Evolutionary conservation across 148 eudicot species (phyloP).

Genomic region (Drosera capensis): DNA sequence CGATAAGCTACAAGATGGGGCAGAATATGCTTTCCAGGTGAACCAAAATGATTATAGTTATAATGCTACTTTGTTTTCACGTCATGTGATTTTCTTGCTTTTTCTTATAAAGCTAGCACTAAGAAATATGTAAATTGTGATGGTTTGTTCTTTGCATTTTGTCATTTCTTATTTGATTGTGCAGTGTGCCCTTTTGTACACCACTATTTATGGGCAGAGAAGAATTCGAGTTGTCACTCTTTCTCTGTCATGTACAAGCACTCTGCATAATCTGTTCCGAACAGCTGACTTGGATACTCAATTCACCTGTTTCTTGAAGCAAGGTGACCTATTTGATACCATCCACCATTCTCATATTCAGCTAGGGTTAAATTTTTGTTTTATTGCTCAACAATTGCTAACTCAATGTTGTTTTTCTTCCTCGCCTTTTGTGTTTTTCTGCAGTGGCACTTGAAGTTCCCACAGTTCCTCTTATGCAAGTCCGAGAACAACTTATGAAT

Average conservation of each 20-base stretch:
- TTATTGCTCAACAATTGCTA: neutral
- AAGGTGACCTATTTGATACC: conserved; percentile 33
- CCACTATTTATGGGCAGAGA: conserved; percentile 89
- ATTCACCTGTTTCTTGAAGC: conserved; percentile 79
- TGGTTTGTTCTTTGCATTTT: neutral
- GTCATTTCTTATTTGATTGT: conserved; percentile 6
- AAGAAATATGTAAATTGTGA: neutral
- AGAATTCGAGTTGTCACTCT: conserved; percentile 83
- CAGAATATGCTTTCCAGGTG: conserved; percentile 93
- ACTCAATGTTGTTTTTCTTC: conserved; percentile 2
- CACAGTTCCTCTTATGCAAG: conserved; percentile 51
- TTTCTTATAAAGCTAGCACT: neutral
- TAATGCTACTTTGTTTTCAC: neutral
- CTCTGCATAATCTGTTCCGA: conserved; percentile 75
- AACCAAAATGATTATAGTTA: neutral
- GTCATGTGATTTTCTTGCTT: neutral
- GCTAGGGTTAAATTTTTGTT: neutral
- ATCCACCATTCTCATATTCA: neutral
- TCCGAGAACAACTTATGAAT: conserved; percentile 71
- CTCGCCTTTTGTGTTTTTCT: conserved; percentile 12
- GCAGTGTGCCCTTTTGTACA: conserved; percentile 93
- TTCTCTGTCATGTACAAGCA: conserved; percentile 82
- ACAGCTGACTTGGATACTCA: conserved; percentile 94
- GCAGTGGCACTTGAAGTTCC: conserved; percentile 72
- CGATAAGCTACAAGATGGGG: conserved; percentile 85